A percentile compares a stretch with the other conserved stretches of the same genome.
Evolutionary conservation across 169 alveolate genomes (phyloP).

Genomic region (Toxoplasma gondii): DNA sequence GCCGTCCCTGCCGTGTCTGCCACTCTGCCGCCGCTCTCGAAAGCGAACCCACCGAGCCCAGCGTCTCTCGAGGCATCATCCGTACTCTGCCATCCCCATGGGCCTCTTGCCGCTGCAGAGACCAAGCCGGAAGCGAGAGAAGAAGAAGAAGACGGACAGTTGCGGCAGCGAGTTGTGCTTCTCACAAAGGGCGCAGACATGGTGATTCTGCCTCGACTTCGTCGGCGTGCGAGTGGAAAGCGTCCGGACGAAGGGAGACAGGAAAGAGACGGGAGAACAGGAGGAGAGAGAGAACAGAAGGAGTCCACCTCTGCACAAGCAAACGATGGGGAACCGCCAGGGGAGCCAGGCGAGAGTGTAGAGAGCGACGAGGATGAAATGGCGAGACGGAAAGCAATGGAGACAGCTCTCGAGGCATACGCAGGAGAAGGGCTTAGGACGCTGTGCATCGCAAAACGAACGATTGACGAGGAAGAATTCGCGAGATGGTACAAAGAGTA

Average conservation of each 20-base stretch:
- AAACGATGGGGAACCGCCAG: not conserved
- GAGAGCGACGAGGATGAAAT: constrained; percentile 43
- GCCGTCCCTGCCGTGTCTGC: too few species aligned
- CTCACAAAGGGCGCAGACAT: constrained; percentile 95
- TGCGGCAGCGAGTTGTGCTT: constrained; percentile 4
- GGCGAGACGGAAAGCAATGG: constrained; percentile 70
- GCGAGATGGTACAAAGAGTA: constrained; percentile 73
- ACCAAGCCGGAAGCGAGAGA: too few species aligned
- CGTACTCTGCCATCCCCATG: too few species aligned
- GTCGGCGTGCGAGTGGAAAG: not conserved
- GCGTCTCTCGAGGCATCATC: too few species aligned
- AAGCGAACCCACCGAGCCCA: too few species aligned
- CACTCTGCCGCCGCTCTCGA: too few species aligned
- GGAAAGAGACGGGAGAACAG: not conserved
- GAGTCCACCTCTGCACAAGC: not conserved
- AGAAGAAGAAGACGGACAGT: too few species aligned
- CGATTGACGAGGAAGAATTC: constrained; percentile 81
- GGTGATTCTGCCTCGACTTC: constrained; percentile 84
- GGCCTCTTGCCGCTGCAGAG: too few species aligned
- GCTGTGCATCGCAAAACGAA: constrained; percentile 91
- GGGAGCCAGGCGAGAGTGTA: not conserved
- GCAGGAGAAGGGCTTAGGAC: constrained; percentile 89
- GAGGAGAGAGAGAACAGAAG: not conserved
- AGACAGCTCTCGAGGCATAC: constrained; percentile 73
- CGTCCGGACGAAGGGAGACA: not conserved